A percentile compares a stretch with the other conserved stretches of the same genome.
Evolutionary conservation across 1,284 basidiomycete genomes (phyloP).

Genomic region (Xanthoconium separans): DNA sequence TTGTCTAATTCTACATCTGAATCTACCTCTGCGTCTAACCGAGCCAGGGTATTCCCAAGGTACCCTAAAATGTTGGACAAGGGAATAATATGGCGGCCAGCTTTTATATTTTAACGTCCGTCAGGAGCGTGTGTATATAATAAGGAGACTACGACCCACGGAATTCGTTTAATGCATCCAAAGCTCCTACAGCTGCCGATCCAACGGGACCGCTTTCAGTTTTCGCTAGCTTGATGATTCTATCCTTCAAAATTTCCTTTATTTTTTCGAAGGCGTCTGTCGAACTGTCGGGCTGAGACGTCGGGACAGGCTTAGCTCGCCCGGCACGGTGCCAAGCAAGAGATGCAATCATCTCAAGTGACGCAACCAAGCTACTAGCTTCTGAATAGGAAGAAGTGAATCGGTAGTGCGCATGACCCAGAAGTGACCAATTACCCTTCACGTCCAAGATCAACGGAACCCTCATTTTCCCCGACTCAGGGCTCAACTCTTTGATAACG

Average conservation of each 20-base stretch:
- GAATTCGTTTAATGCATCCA: not conserved
- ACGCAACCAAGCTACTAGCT: not conserved
- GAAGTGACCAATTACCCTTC: not conserved
- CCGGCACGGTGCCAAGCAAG: not conserved
- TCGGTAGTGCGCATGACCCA: not conserved
- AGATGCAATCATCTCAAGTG: slow-evolving; percentile 5
- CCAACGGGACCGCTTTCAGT: not conserved
- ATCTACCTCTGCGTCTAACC: slow-evolving; percentile 8
- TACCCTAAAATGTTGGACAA: slow-evolving; percentile 6
- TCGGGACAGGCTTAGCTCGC: not conserved
- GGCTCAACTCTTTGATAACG: not conserved
- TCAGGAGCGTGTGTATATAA: not conserved
- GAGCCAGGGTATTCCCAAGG: slow-evolving; percentile 6
- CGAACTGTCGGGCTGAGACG: not conserved
- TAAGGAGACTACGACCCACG: not conserved
- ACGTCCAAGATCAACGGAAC: slow-evolving; percentile 1
- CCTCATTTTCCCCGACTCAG: not conserved
- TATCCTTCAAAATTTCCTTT: not conserved
- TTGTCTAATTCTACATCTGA: too few relatives aligned
- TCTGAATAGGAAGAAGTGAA: not conserved
- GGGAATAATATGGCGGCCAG: not conserved
- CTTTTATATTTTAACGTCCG: not conserved
- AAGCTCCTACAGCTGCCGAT: slow-evolving; percentile 1
- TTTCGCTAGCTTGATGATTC: not conserved
- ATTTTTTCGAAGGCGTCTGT: not conserved